A percentile compares a stretch with the other conserved stretches of the same genome.
These are phyloP conservation scores for Lepidium sativum DNA, from an alignment of 345 rosid genomes.

Conservation along the genomic window DNA sequence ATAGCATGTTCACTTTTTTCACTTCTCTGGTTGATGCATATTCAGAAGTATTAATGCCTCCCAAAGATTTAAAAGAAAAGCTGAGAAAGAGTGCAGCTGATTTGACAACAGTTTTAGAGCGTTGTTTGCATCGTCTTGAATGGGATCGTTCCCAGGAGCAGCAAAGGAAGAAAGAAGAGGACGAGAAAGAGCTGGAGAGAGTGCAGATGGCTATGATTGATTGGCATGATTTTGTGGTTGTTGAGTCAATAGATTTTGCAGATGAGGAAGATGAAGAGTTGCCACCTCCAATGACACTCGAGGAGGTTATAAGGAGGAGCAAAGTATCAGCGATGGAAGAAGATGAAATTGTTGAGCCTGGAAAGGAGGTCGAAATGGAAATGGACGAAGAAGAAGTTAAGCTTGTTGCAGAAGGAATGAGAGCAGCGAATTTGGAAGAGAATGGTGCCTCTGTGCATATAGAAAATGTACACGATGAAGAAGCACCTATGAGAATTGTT, in stretches of 20 bases:
- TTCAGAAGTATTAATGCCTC: slow-evolving; percentile 76
- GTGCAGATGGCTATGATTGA: slow-evolving; percentile 87
- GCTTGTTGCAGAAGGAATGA: slow-evolving; percentile 88
- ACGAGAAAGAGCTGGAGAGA: slow-evolving; percentile 82
- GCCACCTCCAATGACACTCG: slow-evolving; percentile 83
- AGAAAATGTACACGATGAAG: slow-evolving; percentile 41
- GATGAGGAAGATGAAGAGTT: slow-evolving; percentile 85
- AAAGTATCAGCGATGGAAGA: slow-evolving; percentile 58
- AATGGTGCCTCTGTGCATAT: slow-evolving; percentile 36
- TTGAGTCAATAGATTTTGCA: slow-evolving; percentile 75
- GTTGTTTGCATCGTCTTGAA: slow-evolving; percentile 76
- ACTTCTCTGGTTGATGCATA: slow-evolving; percentile 74
- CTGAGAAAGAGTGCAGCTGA: slow-evolving; percentile 47
- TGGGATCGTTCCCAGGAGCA: slow-evolving; percentile 88
- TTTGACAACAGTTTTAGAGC: slow-evolving; percentile 69
- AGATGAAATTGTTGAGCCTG: slow-evolving; percentile 69
- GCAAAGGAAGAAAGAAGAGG: slow-evolving; percentile 77
- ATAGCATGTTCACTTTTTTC: slow-evolving; percentile 74
- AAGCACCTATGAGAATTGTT: slow-evolving; percentile 82
- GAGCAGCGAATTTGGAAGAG: slow-evolving; percentile 56
- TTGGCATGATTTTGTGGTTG: slow-evolving; percentile 92
- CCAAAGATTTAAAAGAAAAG: slow-evolving; percentile 56
- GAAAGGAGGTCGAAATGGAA: slow-evolving; percentile 87
- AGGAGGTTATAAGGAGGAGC: slow-evolving; percentile 77
- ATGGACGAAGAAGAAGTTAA: slow-evolving; percentile 92